Base-by-base conservation (phyloP, 345 rosid genomes). In the Citrus mangshanensis region DNA sequence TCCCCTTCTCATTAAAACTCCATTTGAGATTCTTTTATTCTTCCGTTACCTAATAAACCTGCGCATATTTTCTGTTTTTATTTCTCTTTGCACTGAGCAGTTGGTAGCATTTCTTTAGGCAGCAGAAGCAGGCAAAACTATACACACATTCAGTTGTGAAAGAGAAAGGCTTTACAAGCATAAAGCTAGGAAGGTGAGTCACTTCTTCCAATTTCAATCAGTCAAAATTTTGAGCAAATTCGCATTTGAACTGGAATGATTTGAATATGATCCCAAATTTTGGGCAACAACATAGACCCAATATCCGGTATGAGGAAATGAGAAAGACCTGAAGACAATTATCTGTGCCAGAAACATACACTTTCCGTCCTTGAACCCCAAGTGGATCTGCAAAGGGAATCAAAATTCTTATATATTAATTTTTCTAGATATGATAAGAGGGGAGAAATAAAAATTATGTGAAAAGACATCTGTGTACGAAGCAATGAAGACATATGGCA, bases 291-390 rank as follows among this genome's bases (percentile, higher is more conserved):
- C 24, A 72, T 68, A 24, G 25, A 35, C 56, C 4, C 9, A 55
- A 72, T 56, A 64, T 70, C 70, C 49, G 70, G 32, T 61, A 62
- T 78, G 65, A 54, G 35, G 61, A 72, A 30, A 51, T 24, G 42
- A 49, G 34, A 13, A 67, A 54, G 68, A 95, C 97, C 98, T 93
- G 93, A 77, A 69, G 89, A 86, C 98, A 96, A 70, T 81, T 86
- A 75, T 84, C 87, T 60, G 74, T 76, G 71, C 99, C 98, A 9
- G 84, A 61, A 68, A 79, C 84, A 77, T 86, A 56, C 72, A 94
- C 91, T 84, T 87, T 94, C 83, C 99, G 93, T 80, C 98, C 99
- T 82, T 96, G 98, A 82, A 96, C 92, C 38, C 99, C 99, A n/a
- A 96, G 94, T 14, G 92, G 82, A 73, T 96, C 99, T 96, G 92